Percentiles rank a stretch among this genome's conserved stretches.
Evolutionary conservation across 1,139 yeast species (phyloP).

Genomic region (Pichia sp.): DNA sequence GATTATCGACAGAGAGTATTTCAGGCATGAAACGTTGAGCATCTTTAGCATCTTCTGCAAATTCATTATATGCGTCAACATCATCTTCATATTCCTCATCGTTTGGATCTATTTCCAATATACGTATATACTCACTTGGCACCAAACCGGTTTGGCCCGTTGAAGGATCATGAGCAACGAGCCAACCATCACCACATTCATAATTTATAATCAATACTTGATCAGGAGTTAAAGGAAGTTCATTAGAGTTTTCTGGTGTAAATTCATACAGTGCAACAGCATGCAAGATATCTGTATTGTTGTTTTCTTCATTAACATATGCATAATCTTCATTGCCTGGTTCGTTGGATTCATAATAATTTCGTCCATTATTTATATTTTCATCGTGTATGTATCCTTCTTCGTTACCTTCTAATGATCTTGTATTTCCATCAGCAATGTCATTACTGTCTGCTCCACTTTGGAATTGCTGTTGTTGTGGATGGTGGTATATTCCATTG

Average conservation of each 20-base stretch:
- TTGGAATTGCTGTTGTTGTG: neutral
- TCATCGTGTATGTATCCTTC: neutral
- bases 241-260: slow-evolving; percentile 92
- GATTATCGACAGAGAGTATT: slow-evolving; percentile 40
- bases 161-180: slow-evolving; percentile 83
- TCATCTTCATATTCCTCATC: slow-evolving; percentile 17
- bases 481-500: neutral
- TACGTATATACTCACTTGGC: slow-evolving; percentile 89
- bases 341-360: neutral
- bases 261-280: slow-evolving; percentile 83
- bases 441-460: no score
- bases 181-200: slow-evolving; percentile 98
- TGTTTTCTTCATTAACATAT: slow-evolving; percentile 18
- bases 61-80: slow-evolving; percentile 7
- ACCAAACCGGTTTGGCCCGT: slow-evolving; percentile 89
- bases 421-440: no score
- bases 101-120: slow-evolving; percentile 32
- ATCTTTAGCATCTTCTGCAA: slow-evolving; percentile 15
- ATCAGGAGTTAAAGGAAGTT: slow-evolving; percentile 73
- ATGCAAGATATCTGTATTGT: slow-evolving; percentile 31
- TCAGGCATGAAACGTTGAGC: slow-evolving; percentile 19
- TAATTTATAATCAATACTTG: slow-evolving; percentile 84
- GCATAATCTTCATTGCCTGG: neutral
- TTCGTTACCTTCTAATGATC: no score
- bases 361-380: slow-evolving; percentile 4